Base-by-base conservation (phyloP, 106 monocot species). In the Allium fistulosum region DNA sequence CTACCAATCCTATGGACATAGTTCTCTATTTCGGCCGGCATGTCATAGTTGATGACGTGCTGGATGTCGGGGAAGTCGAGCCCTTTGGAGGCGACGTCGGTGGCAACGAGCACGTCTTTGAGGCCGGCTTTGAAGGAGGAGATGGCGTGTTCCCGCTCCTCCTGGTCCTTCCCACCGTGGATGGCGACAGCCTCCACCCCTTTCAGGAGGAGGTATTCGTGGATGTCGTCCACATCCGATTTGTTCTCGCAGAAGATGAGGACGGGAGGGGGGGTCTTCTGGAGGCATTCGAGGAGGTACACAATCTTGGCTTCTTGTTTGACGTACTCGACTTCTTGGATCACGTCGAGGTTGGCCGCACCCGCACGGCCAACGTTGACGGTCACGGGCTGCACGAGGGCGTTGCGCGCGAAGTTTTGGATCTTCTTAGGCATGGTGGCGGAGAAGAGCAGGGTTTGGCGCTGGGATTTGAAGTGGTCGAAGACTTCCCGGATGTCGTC, bases 341-440 rank as follows among this genome's bases (percentile, higher is more conserved):
- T 97, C 66, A 97, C 96, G 58, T 97, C 96, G 8, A 97, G 80
- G 74, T 97, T 97, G 53, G 96, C 96, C 47, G 96, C 96, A 49
- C 96, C 96, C 45, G 96, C 96, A 78, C 96, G 77, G 17, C 96
- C 96, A 7, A 97, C 96, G 78, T 97, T 97, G 48, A 97, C 96
- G 2, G 86, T 88, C 4, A 97, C 92, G 6, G 96, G 96, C 72
- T 95, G 88, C 14, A 93, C 88, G 17, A 93, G 78, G 56, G 93
- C 88, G 59, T 79, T 88, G 59, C 69, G 86, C 9, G 92, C 96
- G 65, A 97, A 97, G 59, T 76, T 97, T 66, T 97, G 96, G 37
- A 97, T 97, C 75, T 97, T 97, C 67, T 92, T 92, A 5, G 96
- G 96, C 96, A 97, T 97, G 67, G 96, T 97, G 47, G 96, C 96